Evolutionary conservation across 805 yeast species (phyloP).

Genomic region (Saturnispora quitensis): DNA sequence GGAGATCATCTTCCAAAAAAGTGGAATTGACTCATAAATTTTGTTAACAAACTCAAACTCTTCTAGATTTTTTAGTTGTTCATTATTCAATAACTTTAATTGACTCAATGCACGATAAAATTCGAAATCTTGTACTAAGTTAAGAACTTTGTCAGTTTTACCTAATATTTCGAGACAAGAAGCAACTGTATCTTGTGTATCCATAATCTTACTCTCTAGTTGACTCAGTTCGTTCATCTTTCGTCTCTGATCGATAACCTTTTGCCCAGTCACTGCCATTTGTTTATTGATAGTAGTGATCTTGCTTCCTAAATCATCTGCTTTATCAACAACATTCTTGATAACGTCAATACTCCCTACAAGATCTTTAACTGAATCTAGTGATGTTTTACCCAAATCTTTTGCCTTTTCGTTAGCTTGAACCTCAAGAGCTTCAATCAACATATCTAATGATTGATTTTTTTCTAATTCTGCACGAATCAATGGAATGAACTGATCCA

Average conservation of each 20-base stretch:
- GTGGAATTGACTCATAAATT: constrained; percentile 69
- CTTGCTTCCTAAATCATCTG: constrained; percentile 48
- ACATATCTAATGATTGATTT: constrained; percentile 43
- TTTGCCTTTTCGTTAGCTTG: constrained; percentile 52
- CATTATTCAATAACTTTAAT: constrained; percentile 61
- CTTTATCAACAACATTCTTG: constrained; percentile 46
- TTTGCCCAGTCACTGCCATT: constrained; percentile 56
- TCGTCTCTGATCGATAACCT: constrained; percentile 55
- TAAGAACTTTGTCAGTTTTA: constrained; percentile 77
- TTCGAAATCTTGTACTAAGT: constrained; percentile 61
- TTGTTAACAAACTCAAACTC: constrained; percentile 67
- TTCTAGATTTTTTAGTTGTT: constrained; percentile 55
- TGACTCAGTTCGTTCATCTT: constrained; percentile 51
- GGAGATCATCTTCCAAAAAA: constrained; percentile 59
- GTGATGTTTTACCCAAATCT: constrained; percentile 54
- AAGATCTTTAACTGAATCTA: constrained; percentile 48
- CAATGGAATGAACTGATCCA: constrained; percentile 74
- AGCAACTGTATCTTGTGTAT: constrained; percentile 59
- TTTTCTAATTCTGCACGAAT: constrained; percentile 51
- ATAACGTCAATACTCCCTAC: constrained; percentile 54
- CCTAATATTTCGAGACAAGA: constrained; percentile 76
- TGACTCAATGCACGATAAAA: constrained; percentile 83
- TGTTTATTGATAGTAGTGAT: constrained; percentile 47
- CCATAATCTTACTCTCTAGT: constrained; percentile 57
- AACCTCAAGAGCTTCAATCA: constrained; percentile 46